A percentile compares a stretch with the other conserved stretches of the same genome.
Conservation (phyloP, 176 grass and related monocot genomes). For the Eragrostis curvula region DNA sequence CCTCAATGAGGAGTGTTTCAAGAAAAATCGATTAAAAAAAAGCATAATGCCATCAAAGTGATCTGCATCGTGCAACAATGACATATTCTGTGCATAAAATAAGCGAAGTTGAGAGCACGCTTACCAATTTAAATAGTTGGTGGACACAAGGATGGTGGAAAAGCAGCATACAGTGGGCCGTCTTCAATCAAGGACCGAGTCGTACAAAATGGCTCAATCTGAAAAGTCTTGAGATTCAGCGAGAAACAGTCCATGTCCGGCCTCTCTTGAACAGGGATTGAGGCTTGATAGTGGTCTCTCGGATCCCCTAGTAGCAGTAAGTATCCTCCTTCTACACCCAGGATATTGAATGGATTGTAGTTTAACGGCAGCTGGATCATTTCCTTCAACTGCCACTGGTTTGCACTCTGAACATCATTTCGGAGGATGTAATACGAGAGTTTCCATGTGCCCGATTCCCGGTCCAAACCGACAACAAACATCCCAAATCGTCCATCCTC, state of each 20-base stretch:
- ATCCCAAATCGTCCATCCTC: background rate
- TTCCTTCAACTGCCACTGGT: background rate
- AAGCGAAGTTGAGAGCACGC: background rate
- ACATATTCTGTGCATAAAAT: background rate
- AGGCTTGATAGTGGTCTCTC: no score
- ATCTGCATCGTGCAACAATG: no score
- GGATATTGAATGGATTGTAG: background rate
- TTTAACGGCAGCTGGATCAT: background rate
- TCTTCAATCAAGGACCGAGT: background rate
- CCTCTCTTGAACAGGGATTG: background rate
- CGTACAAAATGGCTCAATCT: background rate
- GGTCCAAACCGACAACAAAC: background rate
- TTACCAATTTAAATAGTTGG: constrained; percentile 11
- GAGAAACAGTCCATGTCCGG: background rate
- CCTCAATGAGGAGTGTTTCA: no score
- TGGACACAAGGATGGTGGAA: constrained; percentile 19
- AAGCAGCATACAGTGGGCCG: constrained; percentile 1
- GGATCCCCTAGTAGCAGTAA: constrained; percentile 12
- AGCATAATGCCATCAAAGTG: no score
- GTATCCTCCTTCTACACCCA: constrained; percentile 27
- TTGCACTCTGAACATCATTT: background rate
- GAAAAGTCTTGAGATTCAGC: background rate
- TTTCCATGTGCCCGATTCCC: background rate
- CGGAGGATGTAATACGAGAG: background rate
- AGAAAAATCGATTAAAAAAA: no score